These are phyloP conservation scores for Carex scoparia DNA, from an alignment of 176 grass and related monocot genomes.

Conservation along the genomic window DNA sequence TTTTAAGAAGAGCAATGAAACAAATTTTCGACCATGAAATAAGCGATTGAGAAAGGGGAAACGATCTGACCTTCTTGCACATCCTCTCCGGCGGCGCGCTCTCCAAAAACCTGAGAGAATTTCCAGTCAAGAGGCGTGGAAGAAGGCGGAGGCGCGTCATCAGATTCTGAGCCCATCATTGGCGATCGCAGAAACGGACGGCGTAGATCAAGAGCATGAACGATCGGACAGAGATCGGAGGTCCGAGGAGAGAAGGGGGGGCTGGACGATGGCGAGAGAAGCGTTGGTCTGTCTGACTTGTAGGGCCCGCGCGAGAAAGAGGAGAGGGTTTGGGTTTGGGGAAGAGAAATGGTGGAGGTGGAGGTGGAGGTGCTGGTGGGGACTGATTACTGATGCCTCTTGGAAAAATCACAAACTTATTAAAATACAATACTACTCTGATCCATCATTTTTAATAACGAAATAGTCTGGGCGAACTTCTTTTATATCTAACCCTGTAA, in stretches of 20 bases:
- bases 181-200: slow-evolving; percentile 24
- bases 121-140: slow-evolving; percentile 47
- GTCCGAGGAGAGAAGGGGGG: slow-evolving; percentile 25
- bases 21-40: slow-evolving; percentile 15
- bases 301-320: slow-evolving; percentile 35
- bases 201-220: slow-evolving; percentile 20
- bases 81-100: slow-evolving; percentile 70
- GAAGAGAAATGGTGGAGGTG: background rate
- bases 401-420: slow-evolving; percentile 16
- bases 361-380: slow-evolving; percentile 27
- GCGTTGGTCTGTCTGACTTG: slow-evolving; percentile 38
- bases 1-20: slow-evolving; percentile 38
- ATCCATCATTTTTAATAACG: too few relatives aligned
- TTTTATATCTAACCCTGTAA: too few relatives aligned
- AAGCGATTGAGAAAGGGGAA: slow-evolving; percentile 4
- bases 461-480: background rate
- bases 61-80: slow-evolving; percentile 67
- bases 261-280: background rate
- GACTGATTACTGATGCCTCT: slow-evolving; percentile 14
- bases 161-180: slow-evolving; percentile 28
- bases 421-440: background rate
- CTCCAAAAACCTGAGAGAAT: slow-evolving; percentile 90
- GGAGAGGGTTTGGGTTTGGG: slow-evolving; percentile 14
- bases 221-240: slow-evolving; percentile 12
- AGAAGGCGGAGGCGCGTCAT: slow-evolving; percentile 11